Evolutionary conservation across 208 protist genomes (phyloP).

Genomic region (Leishmania amazonensis): DNA sequence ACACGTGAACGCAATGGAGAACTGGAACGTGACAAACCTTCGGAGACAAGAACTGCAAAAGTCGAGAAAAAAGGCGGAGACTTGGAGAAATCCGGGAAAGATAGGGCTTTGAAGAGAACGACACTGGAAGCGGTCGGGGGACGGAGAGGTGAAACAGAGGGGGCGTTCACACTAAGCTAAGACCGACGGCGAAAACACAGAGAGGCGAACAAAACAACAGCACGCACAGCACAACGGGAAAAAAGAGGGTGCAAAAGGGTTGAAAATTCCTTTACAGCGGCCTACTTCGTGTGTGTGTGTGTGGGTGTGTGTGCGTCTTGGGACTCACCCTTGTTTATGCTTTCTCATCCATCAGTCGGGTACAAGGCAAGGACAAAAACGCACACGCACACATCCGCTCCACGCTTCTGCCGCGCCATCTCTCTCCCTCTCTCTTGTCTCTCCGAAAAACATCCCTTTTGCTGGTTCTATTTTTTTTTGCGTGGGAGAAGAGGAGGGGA

Average conservation of each 20-base stretch:
- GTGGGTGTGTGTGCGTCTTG: background rate
- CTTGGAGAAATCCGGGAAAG: background rate
- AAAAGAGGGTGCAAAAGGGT: slow-evolving; percentile 17
- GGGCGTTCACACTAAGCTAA: background rate
- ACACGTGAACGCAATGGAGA: background rate
- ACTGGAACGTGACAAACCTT: background rate
- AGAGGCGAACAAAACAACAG: slow-evolving; percentile 3
- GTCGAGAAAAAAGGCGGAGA: background rate
- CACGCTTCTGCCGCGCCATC: too few species aligned
- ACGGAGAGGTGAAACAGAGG: background rate
- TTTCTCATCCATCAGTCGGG: too few species aligned
- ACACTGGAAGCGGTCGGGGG: background rate
- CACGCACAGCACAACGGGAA: background rate
- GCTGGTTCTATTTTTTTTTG: too few species aligned
- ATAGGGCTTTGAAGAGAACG: background rate
- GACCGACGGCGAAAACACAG: slow-evolving; percentile 4
- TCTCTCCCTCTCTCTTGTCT: too few species aligned
- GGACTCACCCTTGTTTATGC: background rate
- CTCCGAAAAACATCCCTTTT: too few species aligned
- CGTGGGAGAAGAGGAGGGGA: too few species aligned
- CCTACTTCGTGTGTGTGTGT: background rate
- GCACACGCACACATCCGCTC: too few species aligned
- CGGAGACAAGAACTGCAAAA: background rate
- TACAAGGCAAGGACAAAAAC: too few species aligned
- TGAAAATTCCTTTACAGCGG: background rate